Base-by-base conservation (phyloP, 345 rosid species). In the Moricandia moricandioides region DNA sequence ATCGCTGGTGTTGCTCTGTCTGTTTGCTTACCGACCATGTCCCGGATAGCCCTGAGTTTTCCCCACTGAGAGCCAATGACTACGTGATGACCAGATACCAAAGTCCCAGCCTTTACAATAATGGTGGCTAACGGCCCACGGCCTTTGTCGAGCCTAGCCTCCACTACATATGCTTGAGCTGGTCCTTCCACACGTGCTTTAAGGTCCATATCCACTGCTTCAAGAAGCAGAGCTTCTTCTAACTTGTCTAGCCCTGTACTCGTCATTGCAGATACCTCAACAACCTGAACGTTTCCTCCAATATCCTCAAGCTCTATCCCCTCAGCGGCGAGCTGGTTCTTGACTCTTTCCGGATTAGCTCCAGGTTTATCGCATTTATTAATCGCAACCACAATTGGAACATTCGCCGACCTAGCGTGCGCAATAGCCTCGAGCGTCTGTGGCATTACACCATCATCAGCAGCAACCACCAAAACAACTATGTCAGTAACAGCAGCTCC, bases 371-470 rank as follows among this genome's bases (percentile, higher is more conserved):
- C 99, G 21, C 99, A 92, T 75, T 95, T 92, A 62, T 95, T 92
- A 56, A 95, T 79, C 1, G 97, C 98, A 80, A 92, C 98, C 52
- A 95, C 97, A 60, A 92, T 83, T 0, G 97, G 94, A 58, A 90
- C 98, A 80, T 90, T 85, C 14, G 99, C 98, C 12, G 76, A 86
- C 80, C 86, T 90, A 73, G 97, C 99, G 65, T 95, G 97, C 27
- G 90, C 76, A 71, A 95, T 86, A 57, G 99, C 96, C 82, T 95
- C 99, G 4, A 86, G 87, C 4, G 97, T 95, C 84, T 95, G 98
- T 12, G 99, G 98, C 97, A 95, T 95, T 79, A 92, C 94, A 62
- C 98, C 96, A 78, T 95, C 99, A 84, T 89, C 99, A 31, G 97
- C 97, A 69, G 98, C 99, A 24, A 89, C 97, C 45, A 95, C 98